These are phyloP conservation scores for Malassezia vespertilionis DNA, from an alignment of 1,284 basidiomycete species.

Conservation along the genomic window DNA sequence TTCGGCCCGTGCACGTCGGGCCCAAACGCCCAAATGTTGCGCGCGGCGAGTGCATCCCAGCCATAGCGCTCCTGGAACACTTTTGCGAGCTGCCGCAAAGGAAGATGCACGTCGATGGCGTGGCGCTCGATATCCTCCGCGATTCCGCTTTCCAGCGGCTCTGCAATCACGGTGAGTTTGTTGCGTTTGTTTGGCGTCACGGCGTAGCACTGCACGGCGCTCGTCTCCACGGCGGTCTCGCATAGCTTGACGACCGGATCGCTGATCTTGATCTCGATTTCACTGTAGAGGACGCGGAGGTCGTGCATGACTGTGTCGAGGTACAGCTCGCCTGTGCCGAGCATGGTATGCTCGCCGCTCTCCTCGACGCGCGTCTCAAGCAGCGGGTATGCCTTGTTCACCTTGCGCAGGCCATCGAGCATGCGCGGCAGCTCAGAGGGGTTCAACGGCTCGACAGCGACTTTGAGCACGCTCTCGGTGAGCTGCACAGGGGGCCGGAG, in stretches of 20 bases:
- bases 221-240: constrained; percentile 96
- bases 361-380: constrained; percentile 93
- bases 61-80: constrained; percentile 61
- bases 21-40: constrained; percentile 99
- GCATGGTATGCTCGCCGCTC: constrained; percentile 88
- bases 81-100: constrained; percentile 37
- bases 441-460: constrained; percentile 93
- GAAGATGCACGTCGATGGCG: constrained; percentile 27
- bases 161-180: constrained; percentile 42
- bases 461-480: constrained; percentile 93
- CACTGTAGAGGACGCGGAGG: constrained; percentile 76
- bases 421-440: constrained; percentile 98
- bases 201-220: constrained; percentile 93
- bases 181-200: constrained; percentile 93
- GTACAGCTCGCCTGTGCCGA: constrained; percentile 94
- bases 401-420: constrained; percentile 85
- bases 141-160: constrained; percentile 44
- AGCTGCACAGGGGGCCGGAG: constrained; percentile 91
- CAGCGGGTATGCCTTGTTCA: constrained; percentile 96
- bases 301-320: constrained; percentile 96
- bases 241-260: constrained; percentile 97
- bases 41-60: constrained; percentile 91
- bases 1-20: constrained; percentile 82
- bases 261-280: constrained; percentile 99
- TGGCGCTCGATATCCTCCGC: constrained; percentile 44